Conservation (phyloP, 805 yeast genomes). For the Debaryomyces tyrocola region DNA sequence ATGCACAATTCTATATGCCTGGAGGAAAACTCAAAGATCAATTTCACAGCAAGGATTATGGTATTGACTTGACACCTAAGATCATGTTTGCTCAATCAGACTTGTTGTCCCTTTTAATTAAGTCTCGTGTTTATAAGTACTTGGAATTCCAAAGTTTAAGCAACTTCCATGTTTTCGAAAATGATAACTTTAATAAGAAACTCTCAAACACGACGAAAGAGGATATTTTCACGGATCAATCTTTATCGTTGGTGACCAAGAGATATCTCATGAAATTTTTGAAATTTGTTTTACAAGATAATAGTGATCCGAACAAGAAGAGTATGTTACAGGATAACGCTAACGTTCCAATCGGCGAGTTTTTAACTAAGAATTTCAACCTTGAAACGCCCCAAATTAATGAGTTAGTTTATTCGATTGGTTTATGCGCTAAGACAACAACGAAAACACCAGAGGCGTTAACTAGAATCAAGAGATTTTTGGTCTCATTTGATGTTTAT, state of each 20-base stretch:
- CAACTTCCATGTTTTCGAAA: constrained; percentile 91
- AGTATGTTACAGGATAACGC: constrained; percentile 58
- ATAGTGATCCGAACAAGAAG: constrained; percentile 59
- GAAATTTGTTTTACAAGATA: constrained; percentile 68
- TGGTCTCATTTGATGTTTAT: constrained; percentile 83
- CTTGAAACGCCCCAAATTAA: constrained; percentile 72
- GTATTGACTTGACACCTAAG: constrained; percentile 85
- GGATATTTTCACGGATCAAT: constrained; percentile 89
- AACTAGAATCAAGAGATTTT: constrained; percentile 77
- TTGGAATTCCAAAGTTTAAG: constrained; percentile 88
- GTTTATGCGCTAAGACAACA: constrained; percentile 62
- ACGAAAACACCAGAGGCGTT: constrained; percentile 74
- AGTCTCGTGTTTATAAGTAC: constrained; percentile 86
- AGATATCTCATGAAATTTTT: constrained; percentile 87
- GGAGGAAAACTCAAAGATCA: constrained; percentile 47
- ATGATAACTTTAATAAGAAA: constrained; percentile 80
- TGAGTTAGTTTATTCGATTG: constrained; percentile 85
- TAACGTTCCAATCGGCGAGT: constrained; percentile 55
- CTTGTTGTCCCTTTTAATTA: constrained; percentile 70
- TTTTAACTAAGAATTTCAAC: constrained; percentile 65
- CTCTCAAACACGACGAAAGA: constrained; percentile 79
- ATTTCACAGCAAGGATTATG: constrained; percentile 70
- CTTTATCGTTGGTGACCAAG: constrained; percentile 70
- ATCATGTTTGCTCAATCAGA: constrained; percentile 90
- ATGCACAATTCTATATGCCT: constrained; percentile 82